A percentile compares a stretch with the other conserved stretches of the same genome.
phyloP scores from a whole-genome alignment of 352 stramenopile species.

The Pelagophyceae sp. region DNA sequence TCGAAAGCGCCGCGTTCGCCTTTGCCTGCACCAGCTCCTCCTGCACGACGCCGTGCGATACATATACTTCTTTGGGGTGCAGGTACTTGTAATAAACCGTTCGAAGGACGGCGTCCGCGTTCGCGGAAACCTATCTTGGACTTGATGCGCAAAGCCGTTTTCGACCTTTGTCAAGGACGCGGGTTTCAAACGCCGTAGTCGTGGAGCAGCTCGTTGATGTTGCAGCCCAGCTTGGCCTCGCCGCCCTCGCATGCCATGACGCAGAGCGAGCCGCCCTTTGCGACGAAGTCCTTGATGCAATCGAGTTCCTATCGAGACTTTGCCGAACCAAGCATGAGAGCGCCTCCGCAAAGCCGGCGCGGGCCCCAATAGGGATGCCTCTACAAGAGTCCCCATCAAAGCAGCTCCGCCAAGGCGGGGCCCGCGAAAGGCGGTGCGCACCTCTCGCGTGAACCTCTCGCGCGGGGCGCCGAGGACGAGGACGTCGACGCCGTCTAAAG shows the following conservation, averaged over 20 bases:
- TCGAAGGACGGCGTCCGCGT: constrained; percentile 69
- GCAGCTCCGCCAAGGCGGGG: constrained; percentile 28
- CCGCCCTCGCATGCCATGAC: constrained; percentile 80
- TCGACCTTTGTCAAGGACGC: background rate
- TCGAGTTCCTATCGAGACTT: too few relatives aligned
- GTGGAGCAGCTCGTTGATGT: constrained; percentile 86
- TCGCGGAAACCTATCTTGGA: constrained; percentile 46
- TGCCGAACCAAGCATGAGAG: too few relatives aligned
- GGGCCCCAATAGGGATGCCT: constrained; percentile 6
- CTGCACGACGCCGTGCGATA: constrained; percentile 85
- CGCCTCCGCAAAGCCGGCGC: too few relatives aligned
- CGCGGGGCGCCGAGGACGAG: constrained; percentile 77
- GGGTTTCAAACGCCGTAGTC: constrained; percentile 59
- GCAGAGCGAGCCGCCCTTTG: constrained; percentile 69
- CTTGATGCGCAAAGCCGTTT: background rate
- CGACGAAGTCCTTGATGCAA: constrained; percentile 74
- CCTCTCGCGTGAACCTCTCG: background rate
- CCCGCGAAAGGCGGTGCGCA: constrained; percentile 23
- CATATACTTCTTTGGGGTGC: constrained; percentile 87
- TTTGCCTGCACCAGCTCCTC: constrained; percentile 60
- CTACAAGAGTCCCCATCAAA: constrained; percentile 2
- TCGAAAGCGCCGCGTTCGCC: background rate
- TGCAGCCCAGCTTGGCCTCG: constrained; percentile 73
- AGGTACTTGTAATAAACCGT: constrained; percentile 92
- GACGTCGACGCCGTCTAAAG: constrained; percentile 68